phyloP scores from a whole-genome alignment of 495 filamentous ascomycete species.

The Penicillium paradoxum region DNA sequence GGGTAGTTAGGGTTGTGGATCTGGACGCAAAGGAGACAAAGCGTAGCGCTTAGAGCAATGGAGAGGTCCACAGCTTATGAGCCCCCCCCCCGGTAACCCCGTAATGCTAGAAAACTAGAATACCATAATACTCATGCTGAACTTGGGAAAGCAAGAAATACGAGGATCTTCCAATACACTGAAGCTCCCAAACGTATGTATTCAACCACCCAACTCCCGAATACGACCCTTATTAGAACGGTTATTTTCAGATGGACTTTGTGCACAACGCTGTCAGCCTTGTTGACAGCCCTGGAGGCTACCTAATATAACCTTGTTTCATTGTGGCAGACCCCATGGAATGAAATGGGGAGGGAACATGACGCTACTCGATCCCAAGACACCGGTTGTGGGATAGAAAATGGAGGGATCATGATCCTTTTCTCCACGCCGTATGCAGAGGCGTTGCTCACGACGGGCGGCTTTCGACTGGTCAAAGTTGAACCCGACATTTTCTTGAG shows the following conservation, averaged over 20 bases:
- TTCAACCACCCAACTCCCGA: not conserved
- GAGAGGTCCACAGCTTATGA: not conserved
- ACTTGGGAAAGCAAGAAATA: not conserved
- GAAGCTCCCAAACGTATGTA: not conserved
- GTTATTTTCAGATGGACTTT: not conserved
- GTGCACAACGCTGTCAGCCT: constrained; percentile 1
- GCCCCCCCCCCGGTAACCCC: not conserved
- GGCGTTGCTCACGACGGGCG: constrained; percentile 10
- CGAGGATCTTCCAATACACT: not conserved
- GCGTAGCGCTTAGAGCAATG: constrained; percentile 6
- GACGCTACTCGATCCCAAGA: not conserved
- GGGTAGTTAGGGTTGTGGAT: constrained; percentile 1
- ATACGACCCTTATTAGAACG: not conserved
- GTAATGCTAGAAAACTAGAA: not conserved
- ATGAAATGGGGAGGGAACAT: no score
- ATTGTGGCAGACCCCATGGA: not conserved
- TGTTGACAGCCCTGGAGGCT: constrained; percentile 2
- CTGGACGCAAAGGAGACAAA: constrained; percentile 2
- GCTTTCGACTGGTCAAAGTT: constrained; percentile 22
- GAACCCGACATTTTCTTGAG: constrained; percentile 13
- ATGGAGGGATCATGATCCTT: constrained; percentile 3
- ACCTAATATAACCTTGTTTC: not conserved
- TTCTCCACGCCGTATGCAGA: not conserved
- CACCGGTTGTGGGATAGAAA: not conserved
- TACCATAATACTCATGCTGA: not conserved